A percentile compares a stretch with the other conserved stretches of the same genome.
These are phyloP conservation scores for Parastagonospora avenae DNA, from an alignment of 2,329 filamentous ascomycete species.

Conservation along the genomic window DNA sequence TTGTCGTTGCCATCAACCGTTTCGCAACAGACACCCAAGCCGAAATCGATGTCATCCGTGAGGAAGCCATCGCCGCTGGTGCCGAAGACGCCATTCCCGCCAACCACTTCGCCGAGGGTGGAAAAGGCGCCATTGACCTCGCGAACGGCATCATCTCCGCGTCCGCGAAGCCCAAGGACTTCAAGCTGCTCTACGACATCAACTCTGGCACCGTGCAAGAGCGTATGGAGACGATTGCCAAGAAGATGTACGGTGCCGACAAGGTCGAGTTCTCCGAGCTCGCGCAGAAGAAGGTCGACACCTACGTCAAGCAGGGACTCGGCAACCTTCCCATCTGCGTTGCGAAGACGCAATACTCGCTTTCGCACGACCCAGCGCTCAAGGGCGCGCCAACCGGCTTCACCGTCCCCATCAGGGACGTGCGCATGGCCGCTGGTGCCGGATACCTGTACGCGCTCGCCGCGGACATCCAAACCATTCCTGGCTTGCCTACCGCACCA, in stretches of 20 bases:
- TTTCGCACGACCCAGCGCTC: constrained; percentile 88
- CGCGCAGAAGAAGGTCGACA: constrained; percentile 95
- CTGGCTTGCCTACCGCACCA: constrained; percentile 90
- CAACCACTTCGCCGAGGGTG: constrained; percentile 97
- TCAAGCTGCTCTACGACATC: constrained; percentile 83
- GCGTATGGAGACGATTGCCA: constrained; percentile 87
- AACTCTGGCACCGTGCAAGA: constrained; percentile 75
- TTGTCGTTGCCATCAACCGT: constrained; percentile 96
- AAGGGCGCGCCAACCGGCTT: constrained; percentile 97
- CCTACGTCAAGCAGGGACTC: constrained; percentile 89
- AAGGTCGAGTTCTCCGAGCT: constrained; percentile 92
- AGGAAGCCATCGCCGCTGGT: constrained; percentile 89
- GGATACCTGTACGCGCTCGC: constrained; percentile 83
- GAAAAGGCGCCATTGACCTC: constrained; percentile 85
- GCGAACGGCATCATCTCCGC: constrained; percentile 85
- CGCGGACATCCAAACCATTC: constrained; percentile 98
- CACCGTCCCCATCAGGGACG: constrained; percentile 91
- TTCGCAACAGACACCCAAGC: constrained; percentile 93
- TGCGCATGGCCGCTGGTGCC: constrained; percentile 90
- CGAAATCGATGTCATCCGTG: constrained; percentile 85
- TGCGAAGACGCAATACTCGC: constrained; percentile 97
- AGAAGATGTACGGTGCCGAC: constrained; percentile 91
- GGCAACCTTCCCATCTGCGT: constrained; percentile 93
- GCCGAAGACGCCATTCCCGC: constrained; percentile 92
- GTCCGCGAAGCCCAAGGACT: constrained; percentile 78